Conservation (phyloP, 208 protist species). For the Acanthamoeba triangularis region DNA sequence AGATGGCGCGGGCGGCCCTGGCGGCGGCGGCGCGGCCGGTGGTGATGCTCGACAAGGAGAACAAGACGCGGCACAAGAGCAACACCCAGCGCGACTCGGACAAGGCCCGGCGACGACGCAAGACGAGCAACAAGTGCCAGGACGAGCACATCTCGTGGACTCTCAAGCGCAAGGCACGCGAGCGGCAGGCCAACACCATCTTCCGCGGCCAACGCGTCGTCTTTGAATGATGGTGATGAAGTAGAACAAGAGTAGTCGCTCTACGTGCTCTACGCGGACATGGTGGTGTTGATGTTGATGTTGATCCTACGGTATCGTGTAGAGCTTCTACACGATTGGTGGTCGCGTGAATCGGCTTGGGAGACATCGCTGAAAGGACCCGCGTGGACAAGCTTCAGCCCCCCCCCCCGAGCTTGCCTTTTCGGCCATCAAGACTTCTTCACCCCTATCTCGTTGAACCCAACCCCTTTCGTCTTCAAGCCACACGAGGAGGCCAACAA, state of each 20-base stretch:
- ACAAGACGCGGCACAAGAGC: conserved; percentile 18
- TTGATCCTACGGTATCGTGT: too few relatives aligned
- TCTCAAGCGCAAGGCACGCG: neutral
- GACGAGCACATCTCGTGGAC: conserved; percentile 32
- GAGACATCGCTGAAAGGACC: too few relatives aligned
- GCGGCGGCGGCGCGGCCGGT: neutral
- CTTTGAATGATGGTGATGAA: neutral
- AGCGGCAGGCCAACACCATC: neutral
- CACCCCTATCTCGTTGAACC: too few relatives aligned
- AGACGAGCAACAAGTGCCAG: conserved; percentile 9
- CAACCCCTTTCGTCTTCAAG: too few relatives aligned
- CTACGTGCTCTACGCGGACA: too few relatives aligned
- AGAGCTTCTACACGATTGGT: too few relatives aligned
- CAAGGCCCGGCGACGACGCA: neutral
- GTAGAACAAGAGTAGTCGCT: neutral
- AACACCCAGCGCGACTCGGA: conserved; percentile 42
- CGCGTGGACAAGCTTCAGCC: too few relatives aligned
- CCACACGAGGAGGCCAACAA: too few relatives aligned
- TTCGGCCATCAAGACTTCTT: too few relatives aligned
- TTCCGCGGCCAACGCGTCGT: conserved; percentile 2
- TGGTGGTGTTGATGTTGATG: too few relatives aligned
- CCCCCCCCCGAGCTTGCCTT: too few relatives aligned
- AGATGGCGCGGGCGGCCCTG: neutral
- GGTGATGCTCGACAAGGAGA: conserved; percentile 53
- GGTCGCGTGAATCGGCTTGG: too few relatives aligned